These are phyloP conservation scores for Carex scoparia DNA, from an alignment of 176 grass and related monocot species.

Conservation along the genomic window DNA sequence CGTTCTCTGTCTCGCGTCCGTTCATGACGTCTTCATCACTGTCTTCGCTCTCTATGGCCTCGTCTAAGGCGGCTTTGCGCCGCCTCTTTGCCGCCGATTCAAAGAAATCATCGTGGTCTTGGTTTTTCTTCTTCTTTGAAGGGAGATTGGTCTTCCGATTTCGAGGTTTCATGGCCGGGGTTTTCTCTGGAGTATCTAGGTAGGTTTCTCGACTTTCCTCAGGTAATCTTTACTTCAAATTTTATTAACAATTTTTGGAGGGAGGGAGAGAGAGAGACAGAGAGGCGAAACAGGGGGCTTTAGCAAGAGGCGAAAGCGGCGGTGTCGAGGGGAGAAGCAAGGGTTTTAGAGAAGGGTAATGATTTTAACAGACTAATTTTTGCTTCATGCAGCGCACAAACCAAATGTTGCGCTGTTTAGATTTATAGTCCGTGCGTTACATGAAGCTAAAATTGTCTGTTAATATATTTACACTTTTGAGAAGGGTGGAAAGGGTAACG, in stretches of 20 bases:
- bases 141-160: constrained; percentile 15
- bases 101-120: constrained; percentile 55
- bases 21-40: constrained; percentile 44
- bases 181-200: neutral
- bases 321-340: neutral
- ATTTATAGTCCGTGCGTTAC: too few species aligned
- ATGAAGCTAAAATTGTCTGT: too few species aligned
- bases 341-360: constrained; percentile 1
- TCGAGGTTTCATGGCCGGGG: neutral
- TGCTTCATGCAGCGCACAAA: too few species aligned
- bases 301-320: constrained; percentile 1
- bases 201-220: neutral
- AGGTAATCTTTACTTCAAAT: neutral
- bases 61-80: constrained; percentile 26
- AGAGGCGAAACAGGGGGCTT: neutral
- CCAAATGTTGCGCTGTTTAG: too few species aligned
- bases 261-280: neutral
- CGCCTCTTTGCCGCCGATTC: constrained; percentile 56
- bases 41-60: constrained; percentile 54
- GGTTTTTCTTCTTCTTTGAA: constrained; percentile 11
- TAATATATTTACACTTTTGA: neutral
- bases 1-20: constrained; percentile 11
- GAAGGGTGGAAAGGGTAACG: neutral
- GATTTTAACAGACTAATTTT: too few species aligned
- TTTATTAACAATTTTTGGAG: neutral